Evolutionary conservation across 2,329 filamentous ascomycete species (phyloP).

Genomic region (Botrytis squamosa): DNA sequence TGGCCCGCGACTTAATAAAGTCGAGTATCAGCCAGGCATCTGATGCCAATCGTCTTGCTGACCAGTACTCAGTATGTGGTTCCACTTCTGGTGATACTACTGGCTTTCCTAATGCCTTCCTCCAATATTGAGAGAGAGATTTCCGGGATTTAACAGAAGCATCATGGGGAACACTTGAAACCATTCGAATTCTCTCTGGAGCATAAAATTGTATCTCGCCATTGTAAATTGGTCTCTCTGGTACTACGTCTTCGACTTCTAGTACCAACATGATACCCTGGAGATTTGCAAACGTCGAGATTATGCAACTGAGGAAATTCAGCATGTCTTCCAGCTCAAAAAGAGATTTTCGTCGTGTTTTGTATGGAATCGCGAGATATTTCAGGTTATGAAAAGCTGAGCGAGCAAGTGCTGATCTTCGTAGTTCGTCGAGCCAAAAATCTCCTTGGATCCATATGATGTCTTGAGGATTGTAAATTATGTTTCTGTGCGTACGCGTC

Average conservation of each 20-base stretch:
- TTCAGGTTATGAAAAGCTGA: neutral
- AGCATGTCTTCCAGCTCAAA: neutral
- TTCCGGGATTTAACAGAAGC: no score
- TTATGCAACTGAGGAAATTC: neutral
- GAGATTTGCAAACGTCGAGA: neutral
- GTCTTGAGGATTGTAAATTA: neutral
- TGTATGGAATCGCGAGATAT: conserved; percentile 3
- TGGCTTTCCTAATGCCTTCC: neutral
- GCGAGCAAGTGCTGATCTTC: conserved; percentile 2
- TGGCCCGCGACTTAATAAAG: neutral
- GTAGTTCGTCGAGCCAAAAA: conserved; percentile 8
- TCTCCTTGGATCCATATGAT: conserved; percentile 11
- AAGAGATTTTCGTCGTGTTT: neutral
- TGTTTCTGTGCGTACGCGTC: neutral
- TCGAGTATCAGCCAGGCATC: neutral
- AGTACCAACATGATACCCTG: neutral
- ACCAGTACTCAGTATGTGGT: neutral
- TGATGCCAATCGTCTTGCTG: neutral
- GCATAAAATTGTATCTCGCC: neutral
- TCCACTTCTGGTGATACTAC: neutral
- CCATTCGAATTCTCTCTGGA: neutral
- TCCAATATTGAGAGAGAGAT: neutral
- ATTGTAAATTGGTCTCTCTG: neutral
- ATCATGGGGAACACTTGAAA: neutral
- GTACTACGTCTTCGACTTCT: neutral